A percentile compares a stretch with the other conserved stretches of the same genome.
Conservation (phyloP, 148 eudicot genomes). For the Chenopodium album region DNA sequence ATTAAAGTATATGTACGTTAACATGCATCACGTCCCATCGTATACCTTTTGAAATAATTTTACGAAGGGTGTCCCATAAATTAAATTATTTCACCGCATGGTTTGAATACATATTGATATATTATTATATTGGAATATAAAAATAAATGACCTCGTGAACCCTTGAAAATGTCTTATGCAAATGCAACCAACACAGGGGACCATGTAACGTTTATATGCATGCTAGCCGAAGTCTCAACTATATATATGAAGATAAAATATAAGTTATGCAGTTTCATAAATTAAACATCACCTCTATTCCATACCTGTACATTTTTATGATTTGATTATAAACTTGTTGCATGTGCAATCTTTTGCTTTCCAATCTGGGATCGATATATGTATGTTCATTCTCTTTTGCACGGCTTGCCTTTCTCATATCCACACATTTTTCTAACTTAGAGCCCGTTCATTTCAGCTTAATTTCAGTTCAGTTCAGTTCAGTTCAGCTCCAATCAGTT, state of each 20-base stretch:
- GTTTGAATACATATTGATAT: neutral
- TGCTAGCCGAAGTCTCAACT: too few relatives aligned
- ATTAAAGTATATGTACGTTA: too few relatives aligned
- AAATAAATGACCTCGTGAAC: neutral
- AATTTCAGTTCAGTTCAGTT: too few relatives aligned
- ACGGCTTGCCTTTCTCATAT: neutral
- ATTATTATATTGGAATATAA: neutral
- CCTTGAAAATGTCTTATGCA: neutral
- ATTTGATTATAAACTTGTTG: neutral
- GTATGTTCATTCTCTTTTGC: neutral
- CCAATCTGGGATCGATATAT: neutral
- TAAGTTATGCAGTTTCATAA: neutral
- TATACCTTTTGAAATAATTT: neutral
- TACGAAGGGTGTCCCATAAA: neutral
- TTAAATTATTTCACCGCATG: neutral
- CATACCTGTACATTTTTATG: neutral
- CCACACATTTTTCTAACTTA: neutral
- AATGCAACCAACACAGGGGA: neutral
- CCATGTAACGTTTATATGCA: neutral
- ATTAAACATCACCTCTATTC: neutral
- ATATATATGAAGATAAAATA: too few relatives aligned
- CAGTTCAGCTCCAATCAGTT: too few relatives aligned
- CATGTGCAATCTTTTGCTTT: constrained; percentile 1
- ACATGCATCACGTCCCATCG: neutral
- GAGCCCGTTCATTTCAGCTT: too few relatives aligned